Conservation (phyloP, 176 grass and related monocot species). For the Otatea glauca region DNA sequence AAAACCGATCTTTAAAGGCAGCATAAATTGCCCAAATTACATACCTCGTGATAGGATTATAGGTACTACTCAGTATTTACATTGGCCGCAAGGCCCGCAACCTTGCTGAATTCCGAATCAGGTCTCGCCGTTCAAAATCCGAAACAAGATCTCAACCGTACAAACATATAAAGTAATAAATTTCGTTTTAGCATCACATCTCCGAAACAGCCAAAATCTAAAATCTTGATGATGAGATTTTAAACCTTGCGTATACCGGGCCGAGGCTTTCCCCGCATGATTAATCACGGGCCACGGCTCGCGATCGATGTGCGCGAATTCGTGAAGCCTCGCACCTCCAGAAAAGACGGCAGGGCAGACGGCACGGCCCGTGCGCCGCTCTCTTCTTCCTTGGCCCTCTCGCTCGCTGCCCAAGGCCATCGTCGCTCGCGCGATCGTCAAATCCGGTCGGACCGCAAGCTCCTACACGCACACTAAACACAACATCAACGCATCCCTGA, state of each 20-base stretch:
- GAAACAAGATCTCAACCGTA: conserved; percentile 1
- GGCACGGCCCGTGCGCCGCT: conserved; percentile 18
- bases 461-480: conserved; percentile 27
- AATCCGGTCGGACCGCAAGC: conserved; percentile 30
- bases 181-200: too few species aligned
- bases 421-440: conserved; percentile 36
- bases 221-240: too few species aligned
- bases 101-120: neutral
- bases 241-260: too few species aligned
- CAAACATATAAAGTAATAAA: neutral
- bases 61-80: neutral
- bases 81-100: neutral
- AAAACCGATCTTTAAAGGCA: neutral
- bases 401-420: neutral
- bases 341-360: conserved; percentile 20
- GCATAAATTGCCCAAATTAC: too few species aligned
- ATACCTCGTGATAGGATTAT: too few species aligned
- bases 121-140: neutral
- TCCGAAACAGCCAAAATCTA: too few species aligned
- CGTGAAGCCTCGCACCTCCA: neutral
- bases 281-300: neutral
- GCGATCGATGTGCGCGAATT: neutral
- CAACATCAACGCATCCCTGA: conserved; percentile 25
- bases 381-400: neutral
- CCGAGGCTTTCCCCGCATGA: neutral